Evolutionary conservation across 1,284 basidiomycete species (phyloP).

Genomic region (Salmacisia buchloeana): DNA sequence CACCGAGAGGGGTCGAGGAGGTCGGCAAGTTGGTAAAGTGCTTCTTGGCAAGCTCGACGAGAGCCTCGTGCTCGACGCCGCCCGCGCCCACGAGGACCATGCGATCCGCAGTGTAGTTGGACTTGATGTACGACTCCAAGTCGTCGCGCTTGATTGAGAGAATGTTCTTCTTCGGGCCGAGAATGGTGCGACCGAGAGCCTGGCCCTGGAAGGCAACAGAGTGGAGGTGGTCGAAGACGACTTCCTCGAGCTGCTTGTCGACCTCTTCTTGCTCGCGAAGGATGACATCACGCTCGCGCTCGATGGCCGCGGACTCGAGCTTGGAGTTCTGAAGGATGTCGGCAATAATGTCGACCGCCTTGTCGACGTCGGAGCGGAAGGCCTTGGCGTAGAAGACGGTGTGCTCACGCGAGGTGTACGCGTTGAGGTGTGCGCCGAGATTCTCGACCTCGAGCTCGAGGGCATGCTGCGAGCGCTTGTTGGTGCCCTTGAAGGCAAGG

Average conservation of each 20-base stretch:
- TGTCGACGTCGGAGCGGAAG: slow-evolving; percentile 90
- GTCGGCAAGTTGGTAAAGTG: slow-evolving; percentile 86
- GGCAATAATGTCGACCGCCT: slow-evolving; percentile 91
- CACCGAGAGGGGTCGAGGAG: slow-evolving; percentile 80
- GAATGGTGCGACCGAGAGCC: slow-evolving; percentile 91
- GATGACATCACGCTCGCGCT: slow-evolving; percentile 95
- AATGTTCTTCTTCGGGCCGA: slow-evolving; percentile 94
- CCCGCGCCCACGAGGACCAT: slow-evolving; percentile 98
- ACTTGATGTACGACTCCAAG: slow-evolving; percentile 85
- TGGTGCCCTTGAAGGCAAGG: slow-evolving; percentile 75
- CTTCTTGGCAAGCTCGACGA: slow-evolving; percentile 90
- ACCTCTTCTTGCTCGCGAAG: slow-evolving; percentile 98
- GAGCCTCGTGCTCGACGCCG: slow-evolving; percentile 83
- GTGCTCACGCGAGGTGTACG: slow-evolving; percentile 97
- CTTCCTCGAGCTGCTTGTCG: slow-evolving; percentile 96
- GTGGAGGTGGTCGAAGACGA: slow-evolving; percentile 97
- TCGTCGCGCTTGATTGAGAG: slow-evolving; percentile 90
- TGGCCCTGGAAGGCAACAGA: slow-evolving; percentile 93
- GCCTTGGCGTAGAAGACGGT: slow-evolving; percentile 99
- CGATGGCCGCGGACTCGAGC: slow-evolving; percentile 79
- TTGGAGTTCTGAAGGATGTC: slow-evolving; percentile 98
- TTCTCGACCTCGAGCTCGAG: slow-evolving; percentile 98
- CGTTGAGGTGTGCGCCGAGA: slow-evolving; percentile 93
- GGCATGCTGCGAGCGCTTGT: slow-evolving; percentile 77
- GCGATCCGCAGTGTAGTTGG: slow-evolving; percentile 96